Base-by-base conservation (phyloP, 2,329 filamentous ascomycete genomes). In the Paraphaeosphaeria sporulosa region DNA sequence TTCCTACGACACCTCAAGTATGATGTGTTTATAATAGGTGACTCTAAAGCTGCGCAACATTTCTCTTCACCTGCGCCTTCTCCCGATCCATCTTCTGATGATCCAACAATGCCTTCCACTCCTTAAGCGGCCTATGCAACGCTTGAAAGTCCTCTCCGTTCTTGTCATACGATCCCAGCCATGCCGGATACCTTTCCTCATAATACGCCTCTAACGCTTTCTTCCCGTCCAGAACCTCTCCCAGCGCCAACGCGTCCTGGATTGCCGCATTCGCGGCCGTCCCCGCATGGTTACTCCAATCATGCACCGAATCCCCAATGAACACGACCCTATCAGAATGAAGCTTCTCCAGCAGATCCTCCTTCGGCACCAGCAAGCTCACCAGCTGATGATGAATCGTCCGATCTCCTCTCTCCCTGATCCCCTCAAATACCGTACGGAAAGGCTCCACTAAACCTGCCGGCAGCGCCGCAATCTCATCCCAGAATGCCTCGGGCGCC, bases 271-370 rank as follows among this genome's bases (percentile, higher is more conserved):
- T 52, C 17, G 34, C 49, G 4, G 34, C 49, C 13, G 49, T 52
- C 13, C 49, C 49, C 13, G 34, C 49, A 52, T 52, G 49, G 17
- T 40, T 52, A 40, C 34, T 40, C 49, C 49, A 52, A n/a, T 52
- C 34, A 42, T 52, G 34, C 3, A 52, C 49, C 21, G 34, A 19
- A 42, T 40, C 34, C 12, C 49, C 49, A 17, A 42, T 40, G n/a
- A 52, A 52, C 19, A 52, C 49, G 9, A 40, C 49, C 21, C 27
- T 52, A 12, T 27, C 49, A 2, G 15, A 34, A 2, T 36, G 36
- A 13, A 42, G 34, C 23, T 52, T 52, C 2, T 13, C 19, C 10
- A 52, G 21, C 7, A 52, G 23, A 27, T 52, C 49, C n/a, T 52
- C 17, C 17, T 40, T 27, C 6, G 49, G 49, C 3, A 52, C 21